Conservation (phyloP, 164 flowering plant genomes). For the Sedum album region DNA sequence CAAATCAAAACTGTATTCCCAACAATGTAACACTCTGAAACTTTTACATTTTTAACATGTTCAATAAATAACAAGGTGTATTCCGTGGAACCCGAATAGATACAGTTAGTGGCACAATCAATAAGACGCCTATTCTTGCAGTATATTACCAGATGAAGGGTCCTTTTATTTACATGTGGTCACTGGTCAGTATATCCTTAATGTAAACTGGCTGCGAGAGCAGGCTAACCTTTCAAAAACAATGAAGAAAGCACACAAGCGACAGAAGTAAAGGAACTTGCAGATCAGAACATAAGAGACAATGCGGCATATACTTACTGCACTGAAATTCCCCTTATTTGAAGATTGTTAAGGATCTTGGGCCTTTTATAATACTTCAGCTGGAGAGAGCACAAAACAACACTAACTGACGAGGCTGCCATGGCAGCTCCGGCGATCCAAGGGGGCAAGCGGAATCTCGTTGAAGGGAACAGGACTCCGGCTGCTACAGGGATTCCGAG, state of each 20-base stretch:
- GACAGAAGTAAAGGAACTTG: neutral
- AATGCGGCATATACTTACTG: conserved; percentile 18
- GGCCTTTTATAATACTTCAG: conserved; percentile 55
- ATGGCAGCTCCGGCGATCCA: conserved; percentile 2
- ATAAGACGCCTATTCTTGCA: too few species aligned
- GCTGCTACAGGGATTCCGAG: conserved; percentile 1
- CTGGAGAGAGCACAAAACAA: conserved; percentile 40
- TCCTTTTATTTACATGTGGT: too few species aligned
- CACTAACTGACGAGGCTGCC: conserved; percentile 2
- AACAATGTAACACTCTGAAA: neutral
- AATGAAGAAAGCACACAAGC: too few species aligned
- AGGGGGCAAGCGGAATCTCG: neutral
- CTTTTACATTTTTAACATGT: neutral
- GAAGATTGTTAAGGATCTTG: conserved; percentile 35
- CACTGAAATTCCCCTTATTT: conserved; percentile 31
- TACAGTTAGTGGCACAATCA: too few species aligned
- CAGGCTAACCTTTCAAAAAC: too few species aligned
- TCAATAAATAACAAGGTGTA: neutral
- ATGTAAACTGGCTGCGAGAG: too few species aligned
- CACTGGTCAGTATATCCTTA: too few species aligned
- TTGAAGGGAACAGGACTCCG: neutral
- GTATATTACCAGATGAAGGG: too few species aligned
- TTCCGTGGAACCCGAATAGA: neutral
- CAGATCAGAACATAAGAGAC: neutral
- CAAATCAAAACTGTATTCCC: neutral